Percentiles rank a stretch among this genome's conserved stretches.
Evolutionary conservation across 1,284 basidiomycete species (phyloP).

Genomic region (Abortiporus biennis): DNA sequence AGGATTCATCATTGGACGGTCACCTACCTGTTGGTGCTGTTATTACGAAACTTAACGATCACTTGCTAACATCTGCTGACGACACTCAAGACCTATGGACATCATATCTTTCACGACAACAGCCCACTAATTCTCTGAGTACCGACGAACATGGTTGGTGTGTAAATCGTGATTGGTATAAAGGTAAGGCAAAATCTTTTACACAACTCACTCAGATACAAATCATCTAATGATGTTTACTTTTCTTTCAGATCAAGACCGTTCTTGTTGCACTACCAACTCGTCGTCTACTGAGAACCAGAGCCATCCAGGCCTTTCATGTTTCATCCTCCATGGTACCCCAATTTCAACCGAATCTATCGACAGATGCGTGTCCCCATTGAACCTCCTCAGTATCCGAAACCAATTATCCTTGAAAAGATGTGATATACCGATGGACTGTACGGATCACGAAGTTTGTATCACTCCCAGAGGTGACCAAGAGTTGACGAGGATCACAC

Average conservation of each 20-base stretch:
- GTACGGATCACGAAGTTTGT: conserved; percentile 34
- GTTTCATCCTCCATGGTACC: background rate
- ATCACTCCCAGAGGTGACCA: conserved; percentile 38
- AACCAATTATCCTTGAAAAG: conserved; percentile 22
- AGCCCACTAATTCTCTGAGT: background rate
- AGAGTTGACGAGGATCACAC: conserved; percentile 43
- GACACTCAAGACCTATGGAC: conserved; percentile 32
- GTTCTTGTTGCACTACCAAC: conserved; percentile 8
- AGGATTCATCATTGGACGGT: conserved; percentile 50
- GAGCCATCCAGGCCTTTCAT: conserved; percentile 4
- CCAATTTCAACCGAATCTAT: conserved; percentile 21
- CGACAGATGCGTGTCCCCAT: conserved; percentile 53
- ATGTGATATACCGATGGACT: conserved; percentile 29
- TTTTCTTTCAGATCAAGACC: conserved; percentile 15
- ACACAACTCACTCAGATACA: background rate
- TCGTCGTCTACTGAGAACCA: background rate
- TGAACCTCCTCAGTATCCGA: conserved; percentile 37
- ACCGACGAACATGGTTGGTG: conserved; percentile 52
- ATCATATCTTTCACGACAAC: conserved; percentile 34
- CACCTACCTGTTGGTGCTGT: conserved; percentile 48
- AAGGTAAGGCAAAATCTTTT: conserved; percentile 14
- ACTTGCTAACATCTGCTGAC: conserved; percentile 28
- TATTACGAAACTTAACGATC: conserved; percentile 55
- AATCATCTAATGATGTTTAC: too few relatives aligned
- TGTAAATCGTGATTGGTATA: conserved; percentile 28